Percentiles rank a stretch among this genome's conserved stretches.
Conservation (phyloP, 768 basidiomycete genomes). For the Kwoniella heveanensis region DNA sequence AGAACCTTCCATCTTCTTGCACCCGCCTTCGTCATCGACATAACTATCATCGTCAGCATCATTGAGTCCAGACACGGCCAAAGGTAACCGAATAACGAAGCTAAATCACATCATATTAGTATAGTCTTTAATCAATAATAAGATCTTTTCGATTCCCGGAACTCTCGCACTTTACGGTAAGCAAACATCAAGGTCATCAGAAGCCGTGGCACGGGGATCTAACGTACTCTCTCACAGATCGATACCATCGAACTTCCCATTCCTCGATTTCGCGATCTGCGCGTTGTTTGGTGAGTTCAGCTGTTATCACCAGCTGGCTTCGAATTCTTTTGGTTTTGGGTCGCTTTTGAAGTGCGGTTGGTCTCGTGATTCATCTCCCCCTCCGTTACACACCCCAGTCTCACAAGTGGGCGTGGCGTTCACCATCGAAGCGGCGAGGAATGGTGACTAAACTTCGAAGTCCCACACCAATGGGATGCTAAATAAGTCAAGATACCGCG, state of each 20-base stretch:
- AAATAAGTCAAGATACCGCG: not conserved
- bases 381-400: constrained; percentile 2
- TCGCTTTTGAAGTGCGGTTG: not conserved
- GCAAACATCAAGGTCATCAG: not conserved
- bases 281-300: not conserved
- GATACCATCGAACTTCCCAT: not conserved
- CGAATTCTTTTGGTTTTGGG: not conserved
- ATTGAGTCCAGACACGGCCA: not conserved
- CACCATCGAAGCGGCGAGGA: not conserved
- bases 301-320: not conserved
- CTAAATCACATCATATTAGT: not conserved
- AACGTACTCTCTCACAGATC: not conserved
- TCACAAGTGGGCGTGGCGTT: not conserved
- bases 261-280: not conserved
- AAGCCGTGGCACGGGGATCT: not conserved
- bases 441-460: not conserved
- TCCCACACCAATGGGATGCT: not conserved
- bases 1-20: not conserved
- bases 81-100: not conserved
- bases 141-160: not conserved
- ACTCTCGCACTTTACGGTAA: not conserved
- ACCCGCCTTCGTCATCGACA: not conserved
- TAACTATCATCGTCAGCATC: too few species aligned
- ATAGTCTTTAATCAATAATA: not conserved
- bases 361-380: not conserved